These are phyloP conservation scores for Arthroderma uncinatum DNA, from an alignment of 2,329 filamentous ascomycete species.

Conservation along the genomic window DNA sequence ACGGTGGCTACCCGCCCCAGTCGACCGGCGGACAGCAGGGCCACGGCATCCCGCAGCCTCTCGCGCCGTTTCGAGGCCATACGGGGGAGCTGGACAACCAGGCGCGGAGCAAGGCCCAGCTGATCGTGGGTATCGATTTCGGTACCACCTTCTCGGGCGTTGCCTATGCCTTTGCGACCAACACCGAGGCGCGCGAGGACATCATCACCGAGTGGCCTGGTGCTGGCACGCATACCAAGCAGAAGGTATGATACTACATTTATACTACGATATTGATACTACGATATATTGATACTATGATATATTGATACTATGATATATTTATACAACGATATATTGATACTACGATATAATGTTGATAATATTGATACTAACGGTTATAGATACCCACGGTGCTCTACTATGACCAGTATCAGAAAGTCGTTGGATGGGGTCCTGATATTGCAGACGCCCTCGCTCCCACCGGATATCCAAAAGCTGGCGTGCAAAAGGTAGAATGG, in stretches of 20 bases:
- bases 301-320: neutral
- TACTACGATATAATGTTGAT: neutral
- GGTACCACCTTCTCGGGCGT: conserved; percentile 97
- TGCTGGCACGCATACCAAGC: conserved; percentile 93
- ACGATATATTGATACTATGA: neutral
- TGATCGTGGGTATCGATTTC: conserved; percentile 98
- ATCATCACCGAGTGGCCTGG: conserved; percentile 99
- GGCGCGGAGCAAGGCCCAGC: conserved; percentile 83
- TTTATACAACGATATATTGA: neutral
- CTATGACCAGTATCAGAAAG: conserved; percentile 98
- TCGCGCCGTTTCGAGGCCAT: conserved; percentile 14
- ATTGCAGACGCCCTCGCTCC: conserved; percentile 93
- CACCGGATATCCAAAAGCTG: conserved; percentile 93
- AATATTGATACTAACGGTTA: neutral
- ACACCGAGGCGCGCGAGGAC: conserved; percentile 94
- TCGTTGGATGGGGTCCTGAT: conserved; percentile 98
- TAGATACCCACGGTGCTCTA: conserved; percentile 98
- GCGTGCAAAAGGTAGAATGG: conserved; percentile 98
- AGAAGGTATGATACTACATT: conserved; percentile 58
- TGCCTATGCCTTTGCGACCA: conserved; percentile 84
- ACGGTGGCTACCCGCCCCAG: conserved; percentile 31
- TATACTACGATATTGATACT: neutral
- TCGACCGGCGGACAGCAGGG: conserved; percentile 1
- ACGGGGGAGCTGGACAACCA: conserved; percentile 68
- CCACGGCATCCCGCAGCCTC: conserved; percentile 21